These are phyloP conservation scores for Fusarium veterinarium DNA, from an alignment of 2,329 filamentous ascomycete species.

Conservation along the genomic window DNA sequence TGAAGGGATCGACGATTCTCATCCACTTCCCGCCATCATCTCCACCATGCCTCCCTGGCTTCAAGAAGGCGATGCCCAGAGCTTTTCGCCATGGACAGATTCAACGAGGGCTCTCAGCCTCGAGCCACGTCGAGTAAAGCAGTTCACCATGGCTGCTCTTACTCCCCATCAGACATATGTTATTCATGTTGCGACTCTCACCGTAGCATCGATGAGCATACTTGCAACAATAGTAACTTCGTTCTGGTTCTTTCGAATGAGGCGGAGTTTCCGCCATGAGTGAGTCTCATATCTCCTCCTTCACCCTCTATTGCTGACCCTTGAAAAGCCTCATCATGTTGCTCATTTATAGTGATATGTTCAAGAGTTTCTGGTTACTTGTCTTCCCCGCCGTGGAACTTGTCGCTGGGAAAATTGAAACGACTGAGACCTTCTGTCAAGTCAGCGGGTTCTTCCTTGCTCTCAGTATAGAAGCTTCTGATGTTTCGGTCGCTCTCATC, in stretches of 20 bases:
- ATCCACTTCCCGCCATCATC: conserved; percentile 11
- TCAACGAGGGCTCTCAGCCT: conserved; percentile 11
- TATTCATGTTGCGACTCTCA: conserved; percentile 51
- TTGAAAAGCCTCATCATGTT: conserved; percentile 74
- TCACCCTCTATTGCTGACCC: conserved; percentile 10
- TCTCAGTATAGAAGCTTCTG: conserved; percentile 75
- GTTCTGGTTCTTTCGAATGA: conserved; percentile 81
- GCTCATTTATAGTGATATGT: conserved; percentile 77
- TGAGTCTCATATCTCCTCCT: conserved; percentile 46
- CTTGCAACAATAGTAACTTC: conserved; percentile 66
- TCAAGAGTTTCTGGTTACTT: conserved; percentile 76
- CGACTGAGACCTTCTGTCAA: conserved; percentile 71
- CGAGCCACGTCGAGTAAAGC: conserved; percentile 20
- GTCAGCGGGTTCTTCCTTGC: conserved; percentile 75
- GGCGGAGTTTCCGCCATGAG: conserved; percentile 75
- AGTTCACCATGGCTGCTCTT: conserved; percentile 34
- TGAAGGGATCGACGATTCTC: conserved; percentile 7
- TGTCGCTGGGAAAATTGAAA: conserved; percentile 60
- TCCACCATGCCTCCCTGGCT: conserved; percentile 37
- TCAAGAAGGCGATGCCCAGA: conserved; percentile 11
- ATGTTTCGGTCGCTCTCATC: conserved; percentile 78
- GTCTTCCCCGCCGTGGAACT: conserved; percentile 72
- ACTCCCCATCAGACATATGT: conserved; percentile 33
- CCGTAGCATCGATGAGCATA: conserved; percentile 64
- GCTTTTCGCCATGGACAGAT: conserved; percentile 22